Conservation (phyloP, 148 eudicot genomes). For the Heliamphora exappendiculata region DNA sequence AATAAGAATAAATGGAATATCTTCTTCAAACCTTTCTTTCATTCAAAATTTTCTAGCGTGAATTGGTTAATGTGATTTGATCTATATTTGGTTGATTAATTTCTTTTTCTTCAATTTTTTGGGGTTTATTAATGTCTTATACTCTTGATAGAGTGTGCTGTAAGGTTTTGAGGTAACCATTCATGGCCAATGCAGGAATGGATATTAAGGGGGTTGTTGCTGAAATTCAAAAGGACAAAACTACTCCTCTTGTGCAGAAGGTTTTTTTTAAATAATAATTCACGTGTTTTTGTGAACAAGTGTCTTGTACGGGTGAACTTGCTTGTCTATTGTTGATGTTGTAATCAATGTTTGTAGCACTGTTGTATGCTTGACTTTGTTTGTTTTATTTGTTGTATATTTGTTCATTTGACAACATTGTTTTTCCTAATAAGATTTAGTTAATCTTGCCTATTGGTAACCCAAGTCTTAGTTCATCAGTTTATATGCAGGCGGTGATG, state of each 20-base stretch:
- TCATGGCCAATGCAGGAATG: conserved; percentile 78
- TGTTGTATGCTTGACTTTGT: not conserved
- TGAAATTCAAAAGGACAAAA: conserved; percentile 76
- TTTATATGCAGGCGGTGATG: conserved; percentile 91
- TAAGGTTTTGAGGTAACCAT: conserved; percentile 26
- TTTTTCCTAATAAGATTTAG: not conserved
- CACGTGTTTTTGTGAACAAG: conserved; percentile 7
- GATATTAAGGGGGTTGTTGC: conserved; percentile 96
- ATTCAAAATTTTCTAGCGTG: conserved; percentile 12
- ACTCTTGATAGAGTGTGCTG: not conserved
- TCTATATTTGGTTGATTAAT: not conserved
- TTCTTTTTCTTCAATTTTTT: not conserved
- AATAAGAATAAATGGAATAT: not conserved
- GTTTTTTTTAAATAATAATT: conserved; percentile 24
- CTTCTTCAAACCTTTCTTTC: not conserved
- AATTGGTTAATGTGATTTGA: not conserved
- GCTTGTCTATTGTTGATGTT: not conserved
- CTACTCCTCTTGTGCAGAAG: conserved; percentile 91
- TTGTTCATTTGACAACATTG: not conserved
- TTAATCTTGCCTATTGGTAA: conserved; percentile 2
- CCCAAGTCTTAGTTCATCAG: conserved; percentile 39
- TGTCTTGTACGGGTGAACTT: conserved; percentile 8
- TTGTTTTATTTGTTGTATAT: conserved; percentile 4
- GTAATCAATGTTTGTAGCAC: not conserved
- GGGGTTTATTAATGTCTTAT: conserved; percentile 2